Conservation (phyloP, 2,329 filamentous ascomycete genomes). For the Teratosphaeria destructans region DNA sequence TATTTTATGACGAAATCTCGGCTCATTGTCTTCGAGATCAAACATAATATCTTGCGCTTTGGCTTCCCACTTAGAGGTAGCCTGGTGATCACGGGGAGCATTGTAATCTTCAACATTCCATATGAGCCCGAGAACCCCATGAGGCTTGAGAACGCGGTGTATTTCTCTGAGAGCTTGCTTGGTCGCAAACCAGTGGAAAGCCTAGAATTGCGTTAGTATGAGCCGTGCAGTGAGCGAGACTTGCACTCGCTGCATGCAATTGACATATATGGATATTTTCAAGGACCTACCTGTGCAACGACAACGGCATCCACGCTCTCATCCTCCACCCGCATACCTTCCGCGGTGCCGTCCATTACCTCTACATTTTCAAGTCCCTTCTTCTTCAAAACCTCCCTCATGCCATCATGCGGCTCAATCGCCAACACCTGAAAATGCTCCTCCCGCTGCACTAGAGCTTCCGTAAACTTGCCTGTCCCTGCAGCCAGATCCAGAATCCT, state of each 20-base stretch:
- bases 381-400: conserved; percentile 50
- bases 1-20: conserved; percentile 54
- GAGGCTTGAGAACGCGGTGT: conserved; percentile 53
- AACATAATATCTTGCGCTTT: conserved; percentile 50
- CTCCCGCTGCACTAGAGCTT: conserved; percentile 46
- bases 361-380: conserved; percentile 49
- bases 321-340: conserved; percentile 44
- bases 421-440: conserved; percentile 53
- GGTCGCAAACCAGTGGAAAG: conserved; percentile 54
- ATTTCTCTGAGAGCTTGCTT: conserved; percentile 53
- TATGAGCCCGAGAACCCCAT: conserved; percentile 53
- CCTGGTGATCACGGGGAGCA: conserved; percentile 46
- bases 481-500: conserved; percentile 55
- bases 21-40: conserved; percentile 46
- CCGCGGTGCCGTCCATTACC: conserved; percentile 49
- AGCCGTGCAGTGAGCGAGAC: neutral
- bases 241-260: neutral
- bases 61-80: conserved; percentile 51
- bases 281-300: conserved; percentile 51
- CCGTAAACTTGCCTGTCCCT: conserved; percentile 62
- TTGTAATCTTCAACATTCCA: conserved; percentile 53
- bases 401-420: conserved; percentile 55
- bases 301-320: conserved; percentile 56
- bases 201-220: conserved; percentile 15
- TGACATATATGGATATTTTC: neutral